A percentile compares a stretch with the other conserved stretches of the same genome.
Conservation (phyloP, 768 basidiomycete genomes). For the Kwoniella sp. region DNA sequence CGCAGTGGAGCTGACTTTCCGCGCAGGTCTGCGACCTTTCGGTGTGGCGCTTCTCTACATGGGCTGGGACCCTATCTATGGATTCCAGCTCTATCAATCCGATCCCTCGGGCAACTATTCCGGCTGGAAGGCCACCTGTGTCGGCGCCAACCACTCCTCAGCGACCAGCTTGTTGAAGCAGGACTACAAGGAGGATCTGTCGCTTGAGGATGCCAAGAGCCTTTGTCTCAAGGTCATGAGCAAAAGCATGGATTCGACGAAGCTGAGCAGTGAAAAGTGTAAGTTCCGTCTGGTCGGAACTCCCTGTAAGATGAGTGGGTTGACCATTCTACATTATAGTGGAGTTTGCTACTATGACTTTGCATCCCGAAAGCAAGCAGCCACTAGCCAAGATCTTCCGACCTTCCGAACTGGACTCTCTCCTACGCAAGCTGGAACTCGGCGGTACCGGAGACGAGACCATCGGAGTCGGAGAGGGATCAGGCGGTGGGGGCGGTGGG, state of each 20-base stretch:
- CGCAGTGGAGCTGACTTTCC: neutral
- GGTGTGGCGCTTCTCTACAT: conserved; percentile 96
- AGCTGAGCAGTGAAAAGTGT: conserved; percentile 93
- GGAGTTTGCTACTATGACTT: conserved; percentile 89
- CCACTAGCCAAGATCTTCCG: conserved; percentile 88
- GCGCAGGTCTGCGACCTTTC: conserved; percentile 88
- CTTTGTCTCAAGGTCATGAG: conserved; percentile 92
- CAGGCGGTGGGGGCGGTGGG: conserved; percentile 47
- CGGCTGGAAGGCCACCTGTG: conserved; percentile 96
- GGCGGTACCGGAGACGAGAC: conserved; percentile 72
- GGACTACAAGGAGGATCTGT: conserved; percentile 94
- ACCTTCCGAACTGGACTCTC: conserved; percentile 78
- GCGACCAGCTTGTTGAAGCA: conserved; percentile 69
- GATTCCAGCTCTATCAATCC: conserved; percentile 96
- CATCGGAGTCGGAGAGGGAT: conserved; percentile 46
- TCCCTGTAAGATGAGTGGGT: neutral
- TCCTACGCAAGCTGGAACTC: conserved; percentile 71
- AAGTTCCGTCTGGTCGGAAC: conserved; percentile 44
- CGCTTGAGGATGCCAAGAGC: conserved; percentile 84
- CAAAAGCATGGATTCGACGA: conserved; percentile 99
- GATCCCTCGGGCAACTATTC: conserved; percentile 98
- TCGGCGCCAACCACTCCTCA: conserved; percentile 89
- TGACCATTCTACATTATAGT: conserved; percentile 55
- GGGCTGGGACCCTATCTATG: conserved; percentile 90
- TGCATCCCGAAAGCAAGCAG: conserved; percentile 69